Base-by-base conservation (phyloP, 257 asterid species). In the Thymus quinquecostatus region DNA sequence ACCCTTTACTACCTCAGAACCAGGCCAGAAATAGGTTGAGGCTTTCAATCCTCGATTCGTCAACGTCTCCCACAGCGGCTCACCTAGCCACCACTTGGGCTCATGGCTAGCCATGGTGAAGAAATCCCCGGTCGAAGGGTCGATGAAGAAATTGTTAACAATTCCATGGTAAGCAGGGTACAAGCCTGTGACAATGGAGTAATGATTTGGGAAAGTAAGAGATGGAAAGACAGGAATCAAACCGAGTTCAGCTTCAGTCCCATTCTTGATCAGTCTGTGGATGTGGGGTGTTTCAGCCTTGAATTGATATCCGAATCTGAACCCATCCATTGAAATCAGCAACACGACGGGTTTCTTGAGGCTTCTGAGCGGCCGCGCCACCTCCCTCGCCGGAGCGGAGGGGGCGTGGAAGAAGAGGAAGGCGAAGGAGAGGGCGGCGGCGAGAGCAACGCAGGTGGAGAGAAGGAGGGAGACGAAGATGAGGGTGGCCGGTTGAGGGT, bases 91-190 rank as follows among this genome's bases (percentile, higher is more conserved):
- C 96, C 96, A 89, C 64, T 86, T 83, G 5, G 95, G 86, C 51
- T 87, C 92, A 48, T 87, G 92, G 64, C 84, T 87, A 7, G 58
- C 14, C 92, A 83, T 87, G 29, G 72, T 75, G 86, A 89, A 89
- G 68, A 64, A 43, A 30, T 89, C 90, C 1, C 87, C 88, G 4
- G 83, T 78, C 6, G 51, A 21, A 0, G 90, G 89, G 67, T 89
- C 96, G 33, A 78, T 71, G 68, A 89, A 89, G 51, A 70, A 81
- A 44, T 89, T 89, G 41, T 87, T 83, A 3, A 89, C 82, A 40
- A 89, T 89, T 0, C 96, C 96, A 75, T 89, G 96, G 72, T 81
- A 79, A 73, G 89, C 83, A 75, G 96, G 96, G 86, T 89, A 89
- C 61, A 89, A 79, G 3, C 96, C 96, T 27, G 96, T 89, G 68